Percentiles rank a stretch among this genome's conserved stretches.
phyloP scores from a whole-genome alignment of 2,329 filamentous ascomycete species.

The Davidsoniella virescens region DNA sequence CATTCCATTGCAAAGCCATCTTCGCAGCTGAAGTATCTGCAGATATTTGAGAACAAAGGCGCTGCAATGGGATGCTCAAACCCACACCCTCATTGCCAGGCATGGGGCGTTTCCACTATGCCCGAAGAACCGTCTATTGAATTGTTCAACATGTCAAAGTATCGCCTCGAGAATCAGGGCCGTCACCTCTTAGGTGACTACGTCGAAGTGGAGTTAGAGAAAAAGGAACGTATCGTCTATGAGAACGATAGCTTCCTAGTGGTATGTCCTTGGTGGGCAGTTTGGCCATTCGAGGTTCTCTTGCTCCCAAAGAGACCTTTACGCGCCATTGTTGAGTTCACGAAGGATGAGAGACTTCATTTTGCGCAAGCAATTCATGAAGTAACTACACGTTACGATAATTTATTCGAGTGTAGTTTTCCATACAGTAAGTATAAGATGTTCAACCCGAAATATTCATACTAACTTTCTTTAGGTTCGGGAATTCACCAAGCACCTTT shows the following conservation, averaged over 20 bases:
- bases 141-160: constrained; percentile 60
- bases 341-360: constrained; percentile 48
- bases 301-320: constrained; percentile 73
- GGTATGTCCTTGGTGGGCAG: constrained; percentile 92
- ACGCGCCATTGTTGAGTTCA: constrained; percentile 69
- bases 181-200: constrained; percentile 76
- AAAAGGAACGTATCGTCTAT: constrained; percentile 68
- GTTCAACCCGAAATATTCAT: neutral
- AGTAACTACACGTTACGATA: constrained; percentile 83
- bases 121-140: constrained; percentile 81
- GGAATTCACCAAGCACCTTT: constrained; percentile 92
- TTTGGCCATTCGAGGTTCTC: constrained; percentile 95
- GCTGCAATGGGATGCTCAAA: constrained; percentile 97
- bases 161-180: constrained; percentile 55
- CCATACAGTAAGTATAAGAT: constrained; percentile 56
- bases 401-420: constrained; percentile 90
- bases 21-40: constrained; percentile 57
- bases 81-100: constrained; percentile 89
- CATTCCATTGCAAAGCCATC: constrained; percentile 21
- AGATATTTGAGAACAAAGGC: constrained; percentile 99
- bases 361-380: constrained; percentile 78
- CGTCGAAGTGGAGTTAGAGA: constrained; percentile 62
- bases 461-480: constrained; percentile 41
- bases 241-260: constrained; percentile 75
- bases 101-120: constrained; percentile 84